Evolutionary conservation across 306 rosid species (phyloP).

Genomic region (Lathyrus tuberosus): DNA sequence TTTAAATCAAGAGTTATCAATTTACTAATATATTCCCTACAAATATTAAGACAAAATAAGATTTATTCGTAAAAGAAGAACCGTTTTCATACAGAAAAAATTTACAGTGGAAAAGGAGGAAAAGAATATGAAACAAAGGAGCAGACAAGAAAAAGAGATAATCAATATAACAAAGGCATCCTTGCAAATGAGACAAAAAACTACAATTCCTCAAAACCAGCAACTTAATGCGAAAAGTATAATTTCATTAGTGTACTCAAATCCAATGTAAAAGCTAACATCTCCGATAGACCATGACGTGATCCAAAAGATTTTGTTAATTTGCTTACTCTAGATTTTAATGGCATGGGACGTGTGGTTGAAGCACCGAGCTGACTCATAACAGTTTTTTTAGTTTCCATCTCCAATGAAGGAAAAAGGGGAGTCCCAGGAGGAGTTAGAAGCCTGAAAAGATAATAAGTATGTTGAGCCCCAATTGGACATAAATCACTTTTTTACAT

Average conservation of each 20-base stretch:
- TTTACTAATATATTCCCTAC: slow-evolving; percentile 9
- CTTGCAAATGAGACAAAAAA: background rate
- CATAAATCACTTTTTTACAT: slow-evolving; percentile 8
- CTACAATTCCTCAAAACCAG: slow-evolving; percentile 8
- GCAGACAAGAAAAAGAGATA: slow-evolving; percentile 26
- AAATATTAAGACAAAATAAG: background rate
- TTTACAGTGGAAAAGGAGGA: background rate
- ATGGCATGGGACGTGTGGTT: slow-evolving; percentile 63
- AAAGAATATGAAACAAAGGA: slow-evolving; percentile 12
- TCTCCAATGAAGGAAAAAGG: slow-evolving; percentile 94
- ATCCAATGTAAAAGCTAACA: slow-evolving; percentile 27
- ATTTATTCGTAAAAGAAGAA: slow-evolving; percentile 8
- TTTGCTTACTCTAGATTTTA: slow-evolving; percentile 88
- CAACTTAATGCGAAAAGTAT: slow-evolving; percentile 1
- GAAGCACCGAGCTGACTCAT: slow-evolving; percentile 75
- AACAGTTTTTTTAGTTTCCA: slow-evolving; percentile 71
- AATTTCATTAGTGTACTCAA: slow-evolving; percentile 28
- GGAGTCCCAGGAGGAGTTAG: slow-evolving; percentile 98
- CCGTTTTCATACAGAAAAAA: background rate
- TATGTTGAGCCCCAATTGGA: slow-evolving; percentile 38
- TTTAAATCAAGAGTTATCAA: slow-evolving; percentile 10
- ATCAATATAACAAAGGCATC: slow-evolving; percentile 15
- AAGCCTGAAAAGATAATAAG: slow-evolving; percentile 70
- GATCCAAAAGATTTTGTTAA: slow-evolving; percentile 30
- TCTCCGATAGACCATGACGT: slow-evolving; percentile 19